Base-by-base conservation (phyloP, 2,329 filamentous ascomycete genomes). In the Annulohypoxylon truncatum region DNA sequence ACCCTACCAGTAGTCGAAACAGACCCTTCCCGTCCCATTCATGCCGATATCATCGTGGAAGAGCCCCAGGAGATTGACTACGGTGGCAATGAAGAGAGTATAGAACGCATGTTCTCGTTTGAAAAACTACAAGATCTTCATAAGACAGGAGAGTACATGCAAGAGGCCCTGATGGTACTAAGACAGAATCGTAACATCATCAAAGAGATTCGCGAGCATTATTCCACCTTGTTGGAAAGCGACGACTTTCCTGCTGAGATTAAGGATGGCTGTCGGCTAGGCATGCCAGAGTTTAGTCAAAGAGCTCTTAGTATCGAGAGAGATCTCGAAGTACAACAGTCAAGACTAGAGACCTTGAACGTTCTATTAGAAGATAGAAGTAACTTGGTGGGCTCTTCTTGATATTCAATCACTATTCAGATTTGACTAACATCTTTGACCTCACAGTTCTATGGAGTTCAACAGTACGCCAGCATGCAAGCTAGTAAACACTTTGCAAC, bases 101-200 rank as follows among this genome's bases (percentile, higher is more conserved):
- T 58, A 24, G 54, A 58, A 28, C 54, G 28, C 20, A 50, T 50
- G 31, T 58, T 58, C 54, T 58, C 54, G 13, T 58, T 58, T 24
- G 28, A 58, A 35, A 58, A 58, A n/a, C 10, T 58, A 18, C 54
- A 58, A 15, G 44, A 40, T 35, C 44, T 57, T 4, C 53, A 58
- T 7, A 29, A 47, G n/a, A 58, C 31, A 29, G 54, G 44, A 12
- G 54, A 58, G 35, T n/a, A 50, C 29, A 58, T 58, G 54, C 54
- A 58, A 28, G 54, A 58, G 15, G 44, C 54, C 12, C 29, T 50
- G 3, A 58, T 58, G 54, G 44, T 50, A n/a, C 12, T 58, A 8
- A 47, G 18, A 40, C 40, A 35, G 22, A 58, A 48, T 29, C 44
- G 44, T 31, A 58, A 50, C 31, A 33, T 58, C n/a, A 58, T 50